Evolutionary conservation across 768 basidiomycete species (phyloP).

Genomic region (Nidularia pulvinata): DNA sequence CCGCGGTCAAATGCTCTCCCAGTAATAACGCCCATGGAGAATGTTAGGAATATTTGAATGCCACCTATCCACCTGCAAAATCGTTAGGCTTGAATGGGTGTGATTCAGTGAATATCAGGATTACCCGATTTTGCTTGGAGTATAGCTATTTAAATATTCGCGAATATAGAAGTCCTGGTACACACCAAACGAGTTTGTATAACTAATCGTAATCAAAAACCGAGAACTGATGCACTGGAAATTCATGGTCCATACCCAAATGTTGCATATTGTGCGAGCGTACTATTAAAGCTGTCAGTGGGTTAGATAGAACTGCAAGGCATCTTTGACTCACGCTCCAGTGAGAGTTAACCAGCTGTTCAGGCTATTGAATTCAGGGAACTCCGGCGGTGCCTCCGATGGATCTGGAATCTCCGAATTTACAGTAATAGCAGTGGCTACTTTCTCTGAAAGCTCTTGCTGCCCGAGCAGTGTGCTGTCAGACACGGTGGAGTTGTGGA

Average conservation of each 20-base stretch:
- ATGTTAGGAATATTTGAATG: conserved; percentile 42
- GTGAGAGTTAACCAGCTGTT: neutral
- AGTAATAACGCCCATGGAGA: conserved; percentile 40
- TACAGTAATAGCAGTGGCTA: too few species aligned
- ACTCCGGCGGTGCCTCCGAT: too few species aligned
- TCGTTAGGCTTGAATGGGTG: conserved; percentile 1
- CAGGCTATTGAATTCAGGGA: too few species aligned
- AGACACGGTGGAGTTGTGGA: too few species aligned
- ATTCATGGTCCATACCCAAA: neutral
- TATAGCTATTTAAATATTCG: conserved; percentile 16
- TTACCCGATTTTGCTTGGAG: conserved; percentile 23
- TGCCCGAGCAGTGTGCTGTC: too few species aligned
- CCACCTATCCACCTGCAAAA: conserved; percentile 41
- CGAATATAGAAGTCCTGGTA: conserved; percentile 25
- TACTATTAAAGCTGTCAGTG: neutral
- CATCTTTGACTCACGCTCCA: neutral
- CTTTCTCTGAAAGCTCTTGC: too few species aligned
- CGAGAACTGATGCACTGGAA: conserved; percentile 1
- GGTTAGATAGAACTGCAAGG: neutral
- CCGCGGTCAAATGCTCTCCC: conserved; percentile 54
- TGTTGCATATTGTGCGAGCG: neutral
- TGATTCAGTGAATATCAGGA: conserved; percentile 1
- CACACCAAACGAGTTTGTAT: conserved; percentile 25
- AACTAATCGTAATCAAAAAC: conserved; percentile 9
- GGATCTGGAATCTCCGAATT: too few species aligned